Conservation (phyloP, 768 basidiomycete genomes). For the Clavaria fumosa region DNA sequence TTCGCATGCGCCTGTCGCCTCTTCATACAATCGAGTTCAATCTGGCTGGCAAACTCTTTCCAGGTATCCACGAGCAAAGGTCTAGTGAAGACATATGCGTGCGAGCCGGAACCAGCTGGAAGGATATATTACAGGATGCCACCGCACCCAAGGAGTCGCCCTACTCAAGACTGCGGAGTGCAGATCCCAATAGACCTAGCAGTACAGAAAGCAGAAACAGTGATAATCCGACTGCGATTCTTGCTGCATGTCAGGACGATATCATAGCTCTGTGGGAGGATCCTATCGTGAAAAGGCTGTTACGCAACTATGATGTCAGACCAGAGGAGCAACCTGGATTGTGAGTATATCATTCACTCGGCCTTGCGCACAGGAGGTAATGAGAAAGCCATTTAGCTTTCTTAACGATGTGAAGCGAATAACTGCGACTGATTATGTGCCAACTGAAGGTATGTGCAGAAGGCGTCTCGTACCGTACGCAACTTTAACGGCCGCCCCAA, state of each 20-base stretch:
- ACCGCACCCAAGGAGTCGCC: neutral
- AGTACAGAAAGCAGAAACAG: neutral
- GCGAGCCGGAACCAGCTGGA: constrained; percentile 46
- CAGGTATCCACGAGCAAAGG: constrained; percentile 23
- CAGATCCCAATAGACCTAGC: too few species aligned
- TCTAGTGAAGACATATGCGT: constrained; percentile 28
- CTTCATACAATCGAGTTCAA: constrained; percentile 41
- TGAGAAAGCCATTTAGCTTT: constrained; percentile 31
- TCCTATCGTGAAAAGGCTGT: constrained; percentile 31
- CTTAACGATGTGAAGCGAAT: constrained; percentile 55
- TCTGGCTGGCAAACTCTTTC: constrained; percentile 34
- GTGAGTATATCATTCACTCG: constrained; percentile 30
- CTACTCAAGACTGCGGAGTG: neutral
- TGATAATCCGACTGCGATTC: constrained; percentile 32
- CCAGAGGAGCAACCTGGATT: constrained; percentile 54
- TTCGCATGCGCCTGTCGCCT: constrained; percentile 26
- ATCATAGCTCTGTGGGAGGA: constrained; percentile 52
- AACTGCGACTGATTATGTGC: constrained; percentile 36
- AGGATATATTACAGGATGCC: constrained; percentile 23
- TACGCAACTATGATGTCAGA: constrained; percentile 33
- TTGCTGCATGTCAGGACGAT: constrained; percentile 41
- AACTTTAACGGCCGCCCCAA: constrained; percentile 11
- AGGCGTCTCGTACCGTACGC: neutral
- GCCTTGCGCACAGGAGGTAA: neutral
- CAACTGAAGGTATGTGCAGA: constrained; percentile 41